These are phyloP conservation scores for Haplosporangium sp. DNA, from an alignment of 371 early-diverging fungal species.

Conservation along the genomic window DNA sequence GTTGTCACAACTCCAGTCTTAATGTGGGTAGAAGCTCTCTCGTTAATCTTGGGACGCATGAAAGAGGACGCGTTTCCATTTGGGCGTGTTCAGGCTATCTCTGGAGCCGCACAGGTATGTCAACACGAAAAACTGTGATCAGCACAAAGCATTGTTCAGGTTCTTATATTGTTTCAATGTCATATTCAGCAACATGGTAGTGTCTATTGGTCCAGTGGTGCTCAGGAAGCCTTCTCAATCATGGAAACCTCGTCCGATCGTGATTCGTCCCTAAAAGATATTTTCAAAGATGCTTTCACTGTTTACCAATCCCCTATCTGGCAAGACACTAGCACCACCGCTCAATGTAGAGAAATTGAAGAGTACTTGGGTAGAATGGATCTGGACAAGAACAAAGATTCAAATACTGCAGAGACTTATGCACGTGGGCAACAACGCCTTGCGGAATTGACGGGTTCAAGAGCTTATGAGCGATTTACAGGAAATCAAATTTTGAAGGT, in stretches of 20 bases:
- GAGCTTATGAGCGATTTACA: constrained; percentile 85
- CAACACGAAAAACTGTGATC: not conserved
- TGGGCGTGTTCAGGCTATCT: constrained; percentile 65
- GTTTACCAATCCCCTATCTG: constrained; percentile 81
- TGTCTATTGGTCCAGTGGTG: constrained; percentile 77
- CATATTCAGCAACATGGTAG: constrained; percentile 82
- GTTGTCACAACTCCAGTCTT: constrained; percentile 77
- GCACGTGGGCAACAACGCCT: constrained; percentile 55
- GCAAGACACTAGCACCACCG: constrained; percentile 84
- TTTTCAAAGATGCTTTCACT: constrained; percentile 72
- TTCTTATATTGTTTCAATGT: not conserved
- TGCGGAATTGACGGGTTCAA: constrained; percentile 79
- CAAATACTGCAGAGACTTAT: not conserved
- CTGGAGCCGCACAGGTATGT: constrained; percentile 81
- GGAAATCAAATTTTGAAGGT: constrained; percentile 83
- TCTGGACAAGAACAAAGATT: not conserved
- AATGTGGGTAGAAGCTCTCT: constrained; percentile 87
- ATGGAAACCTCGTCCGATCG: constrained; percentile 41
- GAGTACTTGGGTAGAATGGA: constrained; percentile 64
- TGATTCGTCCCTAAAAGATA: constrained; percentile 58
- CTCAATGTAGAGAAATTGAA: constrained; percentile 75
- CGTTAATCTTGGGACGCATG: constrained; percentile 66
- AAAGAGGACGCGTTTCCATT: constrained; percentile 32
- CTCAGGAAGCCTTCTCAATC: constrained; percentile 54
- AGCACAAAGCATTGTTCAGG: not conserved